Evolutionary conservation across 2,329 filamentous ascomycete species (phyloP), one percentile per base, ranked within the genome.

Genomic region (Exserohilum turcica): DNA sequence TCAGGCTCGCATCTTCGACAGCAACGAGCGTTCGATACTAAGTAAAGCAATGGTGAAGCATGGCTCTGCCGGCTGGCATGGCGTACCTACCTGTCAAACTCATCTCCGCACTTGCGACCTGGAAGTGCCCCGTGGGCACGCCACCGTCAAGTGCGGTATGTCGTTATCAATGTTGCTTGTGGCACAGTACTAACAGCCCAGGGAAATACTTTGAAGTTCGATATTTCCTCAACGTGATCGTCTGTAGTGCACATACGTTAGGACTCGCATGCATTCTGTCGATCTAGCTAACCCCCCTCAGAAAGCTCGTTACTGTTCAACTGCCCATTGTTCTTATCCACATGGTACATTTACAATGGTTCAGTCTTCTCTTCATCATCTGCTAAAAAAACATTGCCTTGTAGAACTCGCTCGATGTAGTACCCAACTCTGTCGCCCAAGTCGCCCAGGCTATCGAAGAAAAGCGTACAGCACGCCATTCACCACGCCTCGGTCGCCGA

Each of bases 121-220:
- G 1, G 78, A 80, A 53, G 62, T 82, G 1, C 80, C 80, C n/a
- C 71, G 79, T 43, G 78, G 79, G 6, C 77, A 81, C 63, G 79
- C 76, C 2, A 82, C 80, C 2, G 76, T 82, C 3, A 78, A 79
- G 43, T 81, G 79, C 61, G 80, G 77, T 76, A 67, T 35, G 52
- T 57, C 6, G 24, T 33, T 12, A 44, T 42, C 27, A n/a, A 32
- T 3, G 10, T 7, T 1, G 40, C 45, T 19, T 6, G 18, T 44
- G 3, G 36, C 43, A 10, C 7, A 10, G 1, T 27, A 13, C 59
- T 60, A 55, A 63, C n/a, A 31, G 8, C n/a, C 24, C 5, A 75
- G 78, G 80, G 16, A 81, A 82, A 64, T 83, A 79, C 62, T 83
- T 84, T 51, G 82, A 83, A 68, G 80, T 84, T 13, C 76, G 81